Evolutionary conservation across 768 basidiomycete genomes (phyloP).

Genomic region (Cystobasidium ongulense): DNA sequence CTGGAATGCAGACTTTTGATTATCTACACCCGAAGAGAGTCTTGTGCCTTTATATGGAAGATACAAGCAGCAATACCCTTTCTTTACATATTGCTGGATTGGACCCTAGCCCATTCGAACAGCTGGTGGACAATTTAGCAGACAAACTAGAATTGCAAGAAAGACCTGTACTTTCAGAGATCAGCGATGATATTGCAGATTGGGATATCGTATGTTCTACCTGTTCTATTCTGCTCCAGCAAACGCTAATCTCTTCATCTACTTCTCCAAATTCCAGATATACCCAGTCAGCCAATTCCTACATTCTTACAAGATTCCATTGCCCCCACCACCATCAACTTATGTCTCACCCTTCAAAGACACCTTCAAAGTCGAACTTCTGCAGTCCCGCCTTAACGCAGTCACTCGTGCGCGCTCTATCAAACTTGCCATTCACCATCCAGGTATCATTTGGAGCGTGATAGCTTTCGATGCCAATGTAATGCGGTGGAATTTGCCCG

Average conservation of each 20-base stretch:
- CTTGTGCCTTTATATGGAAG: constrained; percentile 74
- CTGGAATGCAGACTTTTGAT: constrained; percentile 58
- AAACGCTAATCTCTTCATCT: not conserved
- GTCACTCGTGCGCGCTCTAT: constrained; percentile 60
- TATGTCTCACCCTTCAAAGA: constrained; percentile 54
- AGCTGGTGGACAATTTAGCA: constrained; percentile 59
- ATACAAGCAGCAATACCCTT: constrained; percentile 57
- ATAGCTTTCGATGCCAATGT: constrained; percentile 89
- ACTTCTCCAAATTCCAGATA: constrained; percentile 21
- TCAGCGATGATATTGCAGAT: constrained; percentile 71
- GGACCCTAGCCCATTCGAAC: constrained; percentile 67
- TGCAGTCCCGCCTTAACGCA: constrained; percentile 55
- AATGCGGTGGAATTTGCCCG: constrained; percentile 56
- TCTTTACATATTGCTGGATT: constrained; percentile 72
- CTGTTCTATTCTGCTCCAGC: not conserved
- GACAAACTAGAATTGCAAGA: constrained; percentile 53
- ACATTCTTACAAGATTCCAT: constrained; percentile 67
- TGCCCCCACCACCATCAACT: constrained; percentile 48
- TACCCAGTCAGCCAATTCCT: constrained; percentile 57
- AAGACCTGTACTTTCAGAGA: constrained; percentile 50
- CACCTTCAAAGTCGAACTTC: constrained; percentile 51
- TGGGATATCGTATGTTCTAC: constrained; percentile 70
- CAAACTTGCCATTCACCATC: constrained; percentile 64
- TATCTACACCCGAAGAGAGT: constrained; percentile 75
- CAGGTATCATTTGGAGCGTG: constrained; percentile 83